phyloP scores from a whole-genome alignment of 2,329 filamentous ascomycete genomes.

The Cadophora malorum region DNA sequence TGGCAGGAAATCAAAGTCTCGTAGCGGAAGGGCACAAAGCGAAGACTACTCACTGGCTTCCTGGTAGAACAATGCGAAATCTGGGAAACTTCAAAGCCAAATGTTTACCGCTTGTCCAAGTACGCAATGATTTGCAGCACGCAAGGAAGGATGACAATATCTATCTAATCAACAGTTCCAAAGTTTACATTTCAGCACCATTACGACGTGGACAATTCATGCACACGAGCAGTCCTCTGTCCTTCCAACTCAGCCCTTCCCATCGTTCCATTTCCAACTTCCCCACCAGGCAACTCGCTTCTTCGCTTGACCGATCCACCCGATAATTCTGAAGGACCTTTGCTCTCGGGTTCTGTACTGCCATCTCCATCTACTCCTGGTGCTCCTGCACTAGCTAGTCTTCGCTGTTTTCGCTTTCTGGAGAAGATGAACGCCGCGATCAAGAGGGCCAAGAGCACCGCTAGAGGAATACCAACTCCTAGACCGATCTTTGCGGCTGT shows the following conservation, averaged over 20 bases:
- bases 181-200: too few species aligned
- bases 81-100: too few species aligned
- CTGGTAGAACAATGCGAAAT: too few species aligned
- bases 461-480: not conserved
- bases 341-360: not conserved
- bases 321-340: not conserved
- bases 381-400: not conserved
- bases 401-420: not conserved
- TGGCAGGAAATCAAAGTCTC: too few species aligned
- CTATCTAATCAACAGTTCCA: too few species aligned
- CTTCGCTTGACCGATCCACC: not conserved
- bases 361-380: not conserved
- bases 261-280: not conserved
- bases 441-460: not conserved
- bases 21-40: too few species aligned
- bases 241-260: not conserved
- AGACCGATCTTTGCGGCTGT: not conserved
- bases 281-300: not conserved
- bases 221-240: not conserved
- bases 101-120: too few species aligned
- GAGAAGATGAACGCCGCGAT: not conserved
- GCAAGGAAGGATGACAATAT: too few species aligned
- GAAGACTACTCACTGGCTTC: too few species aligned
- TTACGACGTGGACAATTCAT: not conserved
- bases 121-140: too few species aligned